A percentile compares a stretch with the other conserved stretches of the same genome.
Conservation (phyloP, 768 basidiomycete species). For the Tulasnella sp. region DNA sequence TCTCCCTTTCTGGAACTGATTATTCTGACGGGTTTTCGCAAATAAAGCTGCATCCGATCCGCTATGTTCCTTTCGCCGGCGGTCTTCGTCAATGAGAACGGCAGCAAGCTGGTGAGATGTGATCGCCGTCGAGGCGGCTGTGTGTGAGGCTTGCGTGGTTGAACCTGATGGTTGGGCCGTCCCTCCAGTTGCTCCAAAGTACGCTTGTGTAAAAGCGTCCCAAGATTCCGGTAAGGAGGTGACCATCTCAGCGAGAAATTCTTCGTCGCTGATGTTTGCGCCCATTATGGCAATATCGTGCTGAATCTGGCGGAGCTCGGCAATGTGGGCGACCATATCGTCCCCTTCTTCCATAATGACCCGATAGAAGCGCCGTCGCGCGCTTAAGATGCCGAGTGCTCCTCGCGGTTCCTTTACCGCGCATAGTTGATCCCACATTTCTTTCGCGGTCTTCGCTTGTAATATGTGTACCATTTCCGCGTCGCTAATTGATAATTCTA, state of each 20-base stretch:
- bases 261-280: conserved; percentile 40
- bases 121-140: neutral
- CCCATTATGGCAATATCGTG: conserved; percentile 41
- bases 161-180: neutral
- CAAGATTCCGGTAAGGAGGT: conserved; percentile 46
- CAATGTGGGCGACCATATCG: conserved; percentile 45
- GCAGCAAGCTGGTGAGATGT: conserved; percentile 37
- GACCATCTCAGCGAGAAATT: conserved; percentile 45
- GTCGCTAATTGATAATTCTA: conserved; percentile 43
- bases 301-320: conserved; percentile 40
- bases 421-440: conserved; percentile 44
- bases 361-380: conserved; percentile 42
- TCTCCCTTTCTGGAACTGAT: too few relatives aligned
- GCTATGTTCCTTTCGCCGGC: neutral
- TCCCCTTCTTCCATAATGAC: conserved; percentile 42
- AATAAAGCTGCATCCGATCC: neutral
- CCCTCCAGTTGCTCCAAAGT: conserved; percentile 35
- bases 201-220: conserved; percentile 43
- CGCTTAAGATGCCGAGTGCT: conserved; percentile 41
- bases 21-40: too few relatives aligned
- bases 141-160: conserved; percentile 27
- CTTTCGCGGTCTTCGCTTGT: conserved; percentile 39
- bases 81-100: conserved; percentile 35
- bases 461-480: conserved; percentile 43
- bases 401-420: conserved; percentile 44